A percentile compares a stretch with the other conserved stretches of the same genome.
Conservation (phyloP, 176 grass and related monocot genomes). For the Musa beccarii region DNA sequence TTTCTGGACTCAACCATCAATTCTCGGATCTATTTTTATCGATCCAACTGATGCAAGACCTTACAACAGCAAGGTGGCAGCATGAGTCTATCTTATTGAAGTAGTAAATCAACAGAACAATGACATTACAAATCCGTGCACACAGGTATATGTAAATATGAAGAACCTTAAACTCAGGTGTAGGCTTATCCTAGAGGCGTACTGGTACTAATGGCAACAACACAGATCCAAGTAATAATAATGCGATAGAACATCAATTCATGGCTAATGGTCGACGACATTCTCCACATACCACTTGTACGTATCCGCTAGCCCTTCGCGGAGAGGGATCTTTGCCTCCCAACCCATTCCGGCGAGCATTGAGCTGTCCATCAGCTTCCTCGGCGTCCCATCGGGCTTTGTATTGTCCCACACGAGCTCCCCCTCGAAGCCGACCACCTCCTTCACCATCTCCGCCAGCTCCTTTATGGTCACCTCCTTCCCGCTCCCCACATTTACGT, state of each 20-base stretch:
- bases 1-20: no score
- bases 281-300: constrained; percentile 56
- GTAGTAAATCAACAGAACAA: no score
- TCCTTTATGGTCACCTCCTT: constrained; percentile 56
- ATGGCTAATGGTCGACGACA: constrained; percentile 15
- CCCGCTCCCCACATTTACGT: constrained; percentile 64
- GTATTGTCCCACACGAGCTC: constrained; percentile 40
- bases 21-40: no score
- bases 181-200: background rate
- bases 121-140: no score
- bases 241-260: background rate
- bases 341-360: constrained; percentile 49
- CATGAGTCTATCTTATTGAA: no score
- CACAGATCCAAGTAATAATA: background rate
- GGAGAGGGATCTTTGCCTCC: constrained; percentile 45
- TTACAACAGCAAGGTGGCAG: no score
- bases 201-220: background rate
- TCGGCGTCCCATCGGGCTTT: constrained; percentile 41
- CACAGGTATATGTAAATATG: no score
- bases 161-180: no score
- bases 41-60: no score
- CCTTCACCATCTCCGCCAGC: constrained; percentile 53
- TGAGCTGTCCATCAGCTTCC: constrained; percentile 55
- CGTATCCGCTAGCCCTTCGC: constrained; percentile 36
- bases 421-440: constrained; percentile 49